Conservation (phyloP, 768 basidiomycete species). For the Saitozyma podzolica region DNA sequence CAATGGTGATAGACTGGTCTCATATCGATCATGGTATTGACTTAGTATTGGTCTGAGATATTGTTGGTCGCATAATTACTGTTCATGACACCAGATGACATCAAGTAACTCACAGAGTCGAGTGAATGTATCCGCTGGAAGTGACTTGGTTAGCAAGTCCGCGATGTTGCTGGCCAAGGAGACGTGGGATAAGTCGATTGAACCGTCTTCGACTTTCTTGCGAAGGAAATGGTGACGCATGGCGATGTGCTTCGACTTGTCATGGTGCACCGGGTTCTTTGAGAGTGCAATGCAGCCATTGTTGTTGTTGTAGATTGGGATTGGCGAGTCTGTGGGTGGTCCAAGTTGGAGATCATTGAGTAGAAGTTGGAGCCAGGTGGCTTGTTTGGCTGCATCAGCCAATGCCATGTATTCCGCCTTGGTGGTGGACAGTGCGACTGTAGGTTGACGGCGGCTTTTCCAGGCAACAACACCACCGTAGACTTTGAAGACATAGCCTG, state of each 20-base stretch:
- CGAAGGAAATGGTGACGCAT: conserved; percentile 8
- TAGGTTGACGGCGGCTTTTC: conserved; percentile 4
- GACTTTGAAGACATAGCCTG: conserved; percentile 50
- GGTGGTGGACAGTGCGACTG: conserved; percentile 40
- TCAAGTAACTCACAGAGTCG: too few species aligned
- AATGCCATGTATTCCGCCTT: conserved; percentile 58
- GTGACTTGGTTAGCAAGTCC: too few species aligned
- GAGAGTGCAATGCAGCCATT: conserved; percentile 5
- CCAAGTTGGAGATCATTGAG: conserved; percentile 19
- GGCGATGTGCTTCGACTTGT: conserved; percentile 6
- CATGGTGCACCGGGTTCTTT: conserved; percentile 9
- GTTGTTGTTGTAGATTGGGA: conserved; percentile 2
- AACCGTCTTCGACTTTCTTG: too few species aligned
- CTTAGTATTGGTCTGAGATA: too few species aligned
- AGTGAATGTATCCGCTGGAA: too few species aligned
- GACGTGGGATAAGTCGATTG: too few species aligned
- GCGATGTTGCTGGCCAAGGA: too few species aligned
- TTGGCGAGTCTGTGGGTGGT: neutral
- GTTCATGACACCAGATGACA: too few species aligned
- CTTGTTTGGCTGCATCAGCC: conserved; percentile 51
- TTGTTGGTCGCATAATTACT: too few species aligned
- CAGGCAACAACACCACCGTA: conserved; percentile 28
- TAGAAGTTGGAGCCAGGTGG: conserved; percentile 49
- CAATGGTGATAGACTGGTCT: too few species aligned
- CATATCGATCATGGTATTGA: too few species aligned